These are phyloP conservation scores for Blepharisma japonicum DNA, from an alignment of 73 alveolate genomes.

Conservation along the genomic window DNA sequence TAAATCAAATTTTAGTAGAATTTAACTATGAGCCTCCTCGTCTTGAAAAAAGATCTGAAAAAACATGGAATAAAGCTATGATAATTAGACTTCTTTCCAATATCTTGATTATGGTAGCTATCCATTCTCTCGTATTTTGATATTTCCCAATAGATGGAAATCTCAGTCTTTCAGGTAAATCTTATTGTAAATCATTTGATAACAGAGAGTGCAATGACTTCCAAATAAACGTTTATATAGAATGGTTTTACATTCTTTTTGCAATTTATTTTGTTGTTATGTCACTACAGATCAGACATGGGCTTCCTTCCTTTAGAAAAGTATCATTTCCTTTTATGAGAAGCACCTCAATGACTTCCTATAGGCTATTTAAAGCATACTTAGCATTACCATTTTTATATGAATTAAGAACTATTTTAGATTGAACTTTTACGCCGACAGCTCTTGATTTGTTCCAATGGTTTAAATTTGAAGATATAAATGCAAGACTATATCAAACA, in stretches of 20 bases:
- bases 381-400: conserved; percentile 86
- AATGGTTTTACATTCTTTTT: conserved; percentile 67
- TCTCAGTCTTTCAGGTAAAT: conserved; percentile 25
- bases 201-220: conserved; percentile 13
- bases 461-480: conserved; percentile 87
- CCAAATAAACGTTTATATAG: conserved; percentile 48
- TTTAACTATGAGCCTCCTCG: too few relatives aligned
- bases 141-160: conserved; percentile 43
- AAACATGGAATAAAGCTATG: too few relatives aligned
- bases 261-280: conserved; percentile 61
- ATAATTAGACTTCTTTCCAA: too few relatives aligned
- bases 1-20: too few relatives aligned
- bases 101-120: background rate
- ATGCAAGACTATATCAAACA: conserved; percentile 77
- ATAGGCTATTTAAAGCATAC: conserved; percentile 68
- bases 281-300: conserved; percentile 78
- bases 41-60: too few relatives aligned
- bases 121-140: conserved; percentile 46
- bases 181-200: conserved; percentile 10
- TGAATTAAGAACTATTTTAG: conserved; percentile 88
- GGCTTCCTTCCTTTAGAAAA: conserved; percentile 67
- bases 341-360: conserved; percentile 42
- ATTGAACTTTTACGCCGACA: conserved; percentile 96
- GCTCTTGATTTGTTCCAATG: conserved; percentile 89
- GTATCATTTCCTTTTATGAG: conserved; percentile 44